Evolutionary conservation across 2,329 filamentous ascomycete species (phyloP).

Genomic region (Aphanocladium album): DNA sequence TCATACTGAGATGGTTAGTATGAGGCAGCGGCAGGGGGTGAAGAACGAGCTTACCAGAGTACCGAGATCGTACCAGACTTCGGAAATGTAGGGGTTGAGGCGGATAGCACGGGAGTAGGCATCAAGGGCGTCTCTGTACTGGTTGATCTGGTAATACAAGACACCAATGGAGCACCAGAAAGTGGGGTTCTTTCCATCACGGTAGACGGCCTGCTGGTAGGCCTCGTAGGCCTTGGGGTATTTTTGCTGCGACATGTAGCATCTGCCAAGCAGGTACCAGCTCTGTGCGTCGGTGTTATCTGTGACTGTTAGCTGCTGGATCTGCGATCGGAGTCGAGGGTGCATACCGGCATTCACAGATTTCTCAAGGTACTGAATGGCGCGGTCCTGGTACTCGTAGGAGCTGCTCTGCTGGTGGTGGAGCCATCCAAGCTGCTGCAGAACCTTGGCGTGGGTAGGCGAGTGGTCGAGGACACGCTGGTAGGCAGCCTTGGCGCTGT

Average conservation of each 20-base stretch:
- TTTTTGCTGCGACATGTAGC: slow-evolving; percentile 99
- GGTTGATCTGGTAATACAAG: slow-evolving; percentile 98
- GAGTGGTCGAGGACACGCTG: slow-evolving; percentile 89
- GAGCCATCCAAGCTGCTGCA: slow-evolving; percentile 96
- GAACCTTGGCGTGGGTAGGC: slow-evolving; percentile 93
- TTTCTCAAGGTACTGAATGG: slow-evolving; percentile 95
- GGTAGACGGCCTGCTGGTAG: slow-evolving; percentile 97
- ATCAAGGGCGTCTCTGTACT: slow-evolving; percentile 95
- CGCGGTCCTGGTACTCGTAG: slow-evolving; percentile 88
- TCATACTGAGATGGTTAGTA: slow-evolving; percentile 62
- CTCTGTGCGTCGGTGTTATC: slow-evolving; percentile 95
- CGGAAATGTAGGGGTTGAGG: slow-evolving; percentile 94
- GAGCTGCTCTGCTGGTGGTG: slow-evolving; percentile 93
- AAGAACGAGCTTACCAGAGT: slow-evolving; percentile 66
- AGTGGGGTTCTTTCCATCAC: slow-evolving; percentile 93
- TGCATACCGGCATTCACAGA: slow-evolving; percentile 81
- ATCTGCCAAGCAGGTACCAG: slow-evolving; percentile 95
- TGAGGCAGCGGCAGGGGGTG: slow-evolving; percentile 24
- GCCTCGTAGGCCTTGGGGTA: slow-evolving; percentile 98
- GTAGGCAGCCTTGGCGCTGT: slow-evolving; percentile 88
- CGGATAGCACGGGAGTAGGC: slow-evolving; percentile 96
- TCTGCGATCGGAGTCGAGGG: neutral
- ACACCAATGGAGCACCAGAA: slow-evolving; percentile 99
- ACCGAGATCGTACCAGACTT: slow-evolving; percentile 98
- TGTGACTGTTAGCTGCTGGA: slow-evolving; percentile 35